Evolutionary conservation across 2,329 filamentous ascomycete genomes (phyloP), one percentile per base, ranked within the genome.

Genomic region (Aspergillus melleus): DNA sequence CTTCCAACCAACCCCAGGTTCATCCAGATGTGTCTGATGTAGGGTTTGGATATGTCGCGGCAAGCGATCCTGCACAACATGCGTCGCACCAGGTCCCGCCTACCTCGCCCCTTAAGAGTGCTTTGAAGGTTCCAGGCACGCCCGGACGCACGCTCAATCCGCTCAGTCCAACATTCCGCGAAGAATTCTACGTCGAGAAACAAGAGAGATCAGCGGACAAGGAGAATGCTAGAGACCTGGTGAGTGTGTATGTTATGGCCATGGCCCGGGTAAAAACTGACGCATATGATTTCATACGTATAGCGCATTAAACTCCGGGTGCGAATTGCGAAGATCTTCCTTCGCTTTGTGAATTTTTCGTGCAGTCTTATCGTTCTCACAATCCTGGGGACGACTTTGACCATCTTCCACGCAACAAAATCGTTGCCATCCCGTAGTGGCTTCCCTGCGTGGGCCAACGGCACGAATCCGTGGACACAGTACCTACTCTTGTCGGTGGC

Each of bases 331-430:
- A 99, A 99, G 81, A 89, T 98, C 69, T 86, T 96, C 63, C 88
- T 99, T n/a, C 90, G 95, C 66, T 90, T 92, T 58, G 90, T 98
- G 79, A 97, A 94, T 83, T 98, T 99, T 77, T 92, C 91, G 77
- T 99, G 95, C 83, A 94, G 91, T 76, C 84, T 98, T 61, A 97
- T 99, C 74, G 91, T 99, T 66, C 85, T 99, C 59, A 84, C 92
- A 63, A 94, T 99, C 86, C 81, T 99, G 56, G 88, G 90, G 14
- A 86, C 91, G n/a, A 92, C 91, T 3, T 91, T 99, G 72, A 81
- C 88, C 67, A 93, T 99, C 76, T 99, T 99, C 86, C 92, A 95
- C 76, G 86, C 92, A 53, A 97, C 95, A 60, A 91, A 86, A 73
- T 56, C 79, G 16, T 82, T 99, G 2, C 86, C 92, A 36, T 72